phyloP scores from a whole-genome alignment of 805 yeast genomes.

The Candida germanica region DNA sequence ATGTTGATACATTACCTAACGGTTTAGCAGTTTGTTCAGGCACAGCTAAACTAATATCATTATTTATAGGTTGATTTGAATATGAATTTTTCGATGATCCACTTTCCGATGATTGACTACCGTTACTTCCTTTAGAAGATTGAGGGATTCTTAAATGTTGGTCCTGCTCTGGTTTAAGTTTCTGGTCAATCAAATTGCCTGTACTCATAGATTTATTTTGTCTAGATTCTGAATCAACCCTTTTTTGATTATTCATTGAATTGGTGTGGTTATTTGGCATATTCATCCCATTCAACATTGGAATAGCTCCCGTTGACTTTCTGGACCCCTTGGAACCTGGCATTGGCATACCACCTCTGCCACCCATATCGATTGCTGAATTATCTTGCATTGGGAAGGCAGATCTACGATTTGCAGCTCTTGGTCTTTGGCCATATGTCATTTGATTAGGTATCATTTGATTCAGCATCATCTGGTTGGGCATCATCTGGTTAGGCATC shows the following conservation, averaged over 20 bases:
- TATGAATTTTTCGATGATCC: not conserved
- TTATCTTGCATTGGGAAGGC: constrained; percentile 31
- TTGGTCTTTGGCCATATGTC: constrained; percentile 18
- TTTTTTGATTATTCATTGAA: not conserved
- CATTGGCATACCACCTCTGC: constrained; percentile 48
- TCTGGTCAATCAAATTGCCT: constrained; percentile 11
- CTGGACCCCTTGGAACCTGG: constrained; percentile 20
- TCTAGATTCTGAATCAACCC: constrained; percentile 2
- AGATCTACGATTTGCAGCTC: constrained; percentile 35
- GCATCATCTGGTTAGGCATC: constrained; percentile 9
- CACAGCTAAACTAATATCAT: constrained; percentile 14
- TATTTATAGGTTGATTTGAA: constrained; percentile 14
- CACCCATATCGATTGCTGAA: constrained; percentile 38
- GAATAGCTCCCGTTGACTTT: constrained; percentile 15
- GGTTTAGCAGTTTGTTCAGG: constrained; percentile 24
- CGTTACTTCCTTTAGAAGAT: constrained; percentile 9
- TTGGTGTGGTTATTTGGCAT: constrained; percentile 4
- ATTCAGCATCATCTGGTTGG: constrained; percentile 6
- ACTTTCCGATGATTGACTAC: constrained; percentile 11
- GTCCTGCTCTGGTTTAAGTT: constrained; percentile 7
- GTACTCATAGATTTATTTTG: constrained; percentile 15
- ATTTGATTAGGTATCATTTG: constrained; percentile 9
- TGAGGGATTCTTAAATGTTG: constrained; percentile 20
- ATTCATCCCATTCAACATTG: constrained; percentile 7
- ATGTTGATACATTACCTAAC: constrained; percentile 24